A percentile compares a stretch with the other conserved stretches of the same genome.
Conservation (phyloP, 2,329 filamentous ascomycete species). For the Clarireedia hainanense region DNA sequence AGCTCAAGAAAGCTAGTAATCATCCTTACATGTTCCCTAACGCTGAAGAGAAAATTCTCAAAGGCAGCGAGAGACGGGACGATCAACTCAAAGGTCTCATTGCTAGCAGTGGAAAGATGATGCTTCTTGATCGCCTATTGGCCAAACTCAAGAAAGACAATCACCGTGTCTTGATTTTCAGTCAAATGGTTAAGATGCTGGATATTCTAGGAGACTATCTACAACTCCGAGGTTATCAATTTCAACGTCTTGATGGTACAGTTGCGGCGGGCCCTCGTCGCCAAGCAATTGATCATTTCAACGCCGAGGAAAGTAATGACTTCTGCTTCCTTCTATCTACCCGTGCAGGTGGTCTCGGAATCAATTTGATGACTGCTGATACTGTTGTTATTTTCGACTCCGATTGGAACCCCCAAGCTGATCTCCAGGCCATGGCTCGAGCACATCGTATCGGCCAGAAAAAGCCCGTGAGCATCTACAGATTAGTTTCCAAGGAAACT, state of each 20-base stretch:
- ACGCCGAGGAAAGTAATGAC: conserved; percentile 89
- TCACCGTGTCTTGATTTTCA: conserved; percentile 95
- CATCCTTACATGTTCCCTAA: conserved; percentile 97
- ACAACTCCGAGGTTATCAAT: conserved; percentile 85
- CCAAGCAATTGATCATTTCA: conserved; percentile 97
- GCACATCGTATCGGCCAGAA: conserved; percentile 97
- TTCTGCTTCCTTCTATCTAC: conserved; percentile 96
- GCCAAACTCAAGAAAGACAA: conserved; percentile 89
- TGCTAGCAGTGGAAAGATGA: conserved; percentile 98
- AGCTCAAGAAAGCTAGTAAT: conserved; percentile 97
- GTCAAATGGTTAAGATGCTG: conserved; percentile 98
- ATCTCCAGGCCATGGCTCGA: conserved; percentile 96
- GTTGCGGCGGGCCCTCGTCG: conserved; percentile 82
- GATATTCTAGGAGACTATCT: conserved; percentile 94
- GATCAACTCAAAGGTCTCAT: conserved; percentile 90
- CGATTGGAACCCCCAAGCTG: conserved; percentile 97
- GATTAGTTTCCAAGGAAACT: conserved; percentile 94
- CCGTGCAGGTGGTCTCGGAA: conserved; percentile 91
- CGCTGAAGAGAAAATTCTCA: conserved; percentile 82
- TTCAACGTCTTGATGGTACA: conserved; percentile 90
- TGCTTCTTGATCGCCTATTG: conserved; percentile 92
- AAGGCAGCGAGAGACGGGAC: conserved; percentile 72
- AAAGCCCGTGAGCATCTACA: conserved; percentile 90
- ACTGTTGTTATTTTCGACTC: conserved; percentile 98
- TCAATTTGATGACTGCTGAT: conserved; percentile 98